These are phyloP conservation scores for Phytophthora kernoviae DNA, from an alignment of 352 stramenopile genomes.

Conservation along the genomic window DNA sequence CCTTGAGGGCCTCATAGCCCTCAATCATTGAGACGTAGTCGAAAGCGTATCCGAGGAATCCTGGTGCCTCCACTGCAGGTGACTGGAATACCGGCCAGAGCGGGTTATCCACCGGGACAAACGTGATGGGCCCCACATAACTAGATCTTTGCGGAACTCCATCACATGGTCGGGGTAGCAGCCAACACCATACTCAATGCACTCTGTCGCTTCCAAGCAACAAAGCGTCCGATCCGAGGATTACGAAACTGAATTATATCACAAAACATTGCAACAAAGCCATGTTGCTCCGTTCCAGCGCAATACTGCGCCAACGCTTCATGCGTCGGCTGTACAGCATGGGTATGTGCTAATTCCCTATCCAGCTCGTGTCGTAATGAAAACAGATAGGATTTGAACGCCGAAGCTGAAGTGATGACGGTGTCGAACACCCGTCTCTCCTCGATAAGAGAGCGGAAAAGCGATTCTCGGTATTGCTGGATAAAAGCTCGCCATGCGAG, in stretches of 20 bases:
- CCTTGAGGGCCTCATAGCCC: constrained; percentile 62
- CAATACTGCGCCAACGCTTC: constrained; percentile 63
- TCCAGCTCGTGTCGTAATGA: constrained; percentile 46
- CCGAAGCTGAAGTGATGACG: constrained; percentile 45
- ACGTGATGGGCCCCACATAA: constrained; percentile 62
- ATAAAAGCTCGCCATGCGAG: constrained; percentile 48
- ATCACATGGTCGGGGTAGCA: constrained; percentile 63
- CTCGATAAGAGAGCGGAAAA: constrained; percentile 46
- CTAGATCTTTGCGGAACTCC: constrained; percentile 57
- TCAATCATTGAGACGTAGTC: constrained; percentile 62
- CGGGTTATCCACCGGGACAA: constrained; percentile 73
- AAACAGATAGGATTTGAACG: constrained; percentile 64
- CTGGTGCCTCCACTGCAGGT: constrained; percentile 35
- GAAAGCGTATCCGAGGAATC: constrained; percentile 79
- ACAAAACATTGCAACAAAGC: constrained; percentile 82
- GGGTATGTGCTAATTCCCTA: constrained; percentile 53
- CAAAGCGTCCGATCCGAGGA: constrained; percentile 53
- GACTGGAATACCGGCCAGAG: constrained; percentile 68
- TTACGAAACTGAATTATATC: constrained; percentile 76
- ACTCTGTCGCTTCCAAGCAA: constrained; percentile 58
- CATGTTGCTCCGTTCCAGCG: constrained; percentile 49
- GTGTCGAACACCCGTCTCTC: constrained; percentile 36
- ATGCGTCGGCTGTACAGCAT: constrained; percentile 40
- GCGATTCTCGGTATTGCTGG: constrained; percentile 33
- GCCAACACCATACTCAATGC: constrained; percentile 71